Percentiles rank a stretch among this genome's conserved stretches.
Evolutionary conservation across 129 eudicot genomes (phyloP).

Genomic region (Flaveria brownii): DNA sequence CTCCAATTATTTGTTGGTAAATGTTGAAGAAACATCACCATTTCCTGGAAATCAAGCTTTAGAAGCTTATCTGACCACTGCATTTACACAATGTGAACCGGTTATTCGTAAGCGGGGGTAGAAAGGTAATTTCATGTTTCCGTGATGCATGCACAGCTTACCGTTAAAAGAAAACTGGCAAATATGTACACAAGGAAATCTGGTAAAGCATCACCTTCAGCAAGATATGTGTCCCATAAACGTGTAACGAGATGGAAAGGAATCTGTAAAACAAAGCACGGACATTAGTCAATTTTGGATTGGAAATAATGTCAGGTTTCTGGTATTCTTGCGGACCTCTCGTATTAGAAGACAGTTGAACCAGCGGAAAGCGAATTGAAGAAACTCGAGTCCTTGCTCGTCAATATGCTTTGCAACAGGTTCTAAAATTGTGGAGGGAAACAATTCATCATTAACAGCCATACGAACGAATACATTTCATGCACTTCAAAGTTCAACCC

Average conservation of each 20-base stretch:
- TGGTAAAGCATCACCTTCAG: constrained; percentile 97
- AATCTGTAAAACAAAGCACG: constrained; percentile 47
- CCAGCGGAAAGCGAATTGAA: constrained; percentile 99
- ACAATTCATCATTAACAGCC: not conserved
- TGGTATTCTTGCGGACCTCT: constrained; percentile 57
- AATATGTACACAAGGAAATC: constrained; percentile 89
- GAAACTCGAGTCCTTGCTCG: constrained; percentile 98
- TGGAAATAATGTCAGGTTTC: not conserved
- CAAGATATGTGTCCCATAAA: constrained; percentile 99
- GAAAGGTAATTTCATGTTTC: not conserved
- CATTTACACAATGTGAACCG: constrained; percentile 15
- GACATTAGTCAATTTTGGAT: constrained; percentile 13
- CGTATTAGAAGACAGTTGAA: constrained; percentile 97
- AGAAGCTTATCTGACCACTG: constrained; percentile 94
- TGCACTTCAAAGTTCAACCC: not conserved
- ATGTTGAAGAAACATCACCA: constrained; percentile 99
- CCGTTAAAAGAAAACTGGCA: constrained; percentile 91
- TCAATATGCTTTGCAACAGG: constrained; percentile 93
- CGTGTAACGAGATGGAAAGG: constrained; percentile 92
- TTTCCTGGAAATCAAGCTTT: constrained; percentile 93
- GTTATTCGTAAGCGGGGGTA: not conserved
- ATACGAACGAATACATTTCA: not conserved
- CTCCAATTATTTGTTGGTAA: constrained; percentile 86
- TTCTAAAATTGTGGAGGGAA: constrained; percentile 44
- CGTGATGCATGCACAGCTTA: constrained; percentile 31